A percentile compares a stretch with the other conserved stretches of the same genome.
Conservation (phyloP, 169 alveolate species). For the Cryptosporidium felis region DNA sequence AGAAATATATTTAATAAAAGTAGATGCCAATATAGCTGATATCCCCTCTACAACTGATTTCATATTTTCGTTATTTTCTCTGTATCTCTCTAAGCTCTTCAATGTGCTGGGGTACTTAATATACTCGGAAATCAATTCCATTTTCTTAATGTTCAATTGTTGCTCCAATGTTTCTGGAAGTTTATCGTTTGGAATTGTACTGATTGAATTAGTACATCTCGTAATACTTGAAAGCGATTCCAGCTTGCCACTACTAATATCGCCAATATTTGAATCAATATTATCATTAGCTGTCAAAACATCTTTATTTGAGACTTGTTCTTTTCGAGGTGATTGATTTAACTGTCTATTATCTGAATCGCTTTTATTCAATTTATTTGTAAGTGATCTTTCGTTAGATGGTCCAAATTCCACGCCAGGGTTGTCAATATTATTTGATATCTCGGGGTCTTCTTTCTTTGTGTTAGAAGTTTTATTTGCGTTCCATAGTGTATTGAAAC, state of each 20-base stretch:
- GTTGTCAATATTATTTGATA: not conserved
- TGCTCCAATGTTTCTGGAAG: slow-evolving; percentile 47
- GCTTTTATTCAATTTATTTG: not conserved
- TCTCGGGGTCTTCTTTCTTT: not conserved
- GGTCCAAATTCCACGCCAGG: not conserved
- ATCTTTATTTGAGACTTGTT: not conserved
- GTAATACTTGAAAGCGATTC: too few species aligned
- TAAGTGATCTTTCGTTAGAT: not conserved
- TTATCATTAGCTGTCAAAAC: not conserved
- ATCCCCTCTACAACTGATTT: slow-evolving; percentile 14
- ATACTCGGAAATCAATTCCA: slow-evolving; percentile 64
- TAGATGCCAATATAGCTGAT: slow-evolving; percentile 62
- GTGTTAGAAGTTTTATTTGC: not conserved
- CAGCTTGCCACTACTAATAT: too few species aligned
- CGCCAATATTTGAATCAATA: not conserved
- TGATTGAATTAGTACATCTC: too few species aligned
- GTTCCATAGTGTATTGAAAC: slow-evolving; percentile 46
- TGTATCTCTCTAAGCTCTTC: not conserved
- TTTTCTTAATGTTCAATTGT: slow-evolving; percentile 38
- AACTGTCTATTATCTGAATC: not conserved
- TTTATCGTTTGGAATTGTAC: not conserved
- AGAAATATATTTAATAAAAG: slow-evolving; percentile 63
- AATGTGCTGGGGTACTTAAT: slow-evolving; percentile 24
- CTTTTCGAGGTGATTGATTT: not conserved
- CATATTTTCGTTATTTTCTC: slow-evolving; percentile 15